A percentile compares a stretch with the other conserved stretches of the same genome.
These are phyloP conservation scores for Mycena capillaripes DNA, from an alignment of 768 basidiomycete species.

Conservation along the genomic window DNA sequence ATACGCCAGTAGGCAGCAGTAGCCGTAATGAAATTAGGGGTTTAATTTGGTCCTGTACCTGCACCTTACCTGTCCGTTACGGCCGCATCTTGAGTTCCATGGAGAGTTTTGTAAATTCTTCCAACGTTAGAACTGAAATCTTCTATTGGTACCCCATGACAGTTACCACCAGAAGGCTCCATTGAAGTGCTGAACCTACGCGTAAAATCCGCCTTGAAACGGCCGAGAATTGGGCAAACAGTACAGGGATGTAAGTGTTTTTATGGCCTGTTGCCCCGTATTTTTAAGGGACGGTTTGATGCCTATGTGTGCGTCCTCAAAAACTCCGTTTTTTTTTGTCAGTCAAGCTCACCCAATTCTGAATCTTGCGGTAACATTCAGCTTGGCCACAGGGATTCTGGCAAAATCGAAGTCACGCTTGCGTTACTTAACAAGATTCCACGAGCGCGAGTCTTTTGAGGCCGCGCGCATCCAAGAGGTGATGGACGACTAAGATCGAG, in stretches of 20 bases:
- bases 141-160: background rate
- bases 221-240: background rate
- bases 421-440: conserved; percentile 3
- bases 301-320: conserved; percentile 1
- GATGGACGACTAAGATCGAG: background rate
- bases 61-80: too few species aligned
- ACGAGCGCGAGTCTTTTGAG: too few species aligned
- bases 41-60: too few species aligned
- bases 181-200: background rate
- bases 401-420: background rate
- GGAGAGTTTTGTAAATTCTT: too few species aligned
- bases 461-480: background rate
- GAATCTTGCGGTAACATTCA: conserved; percentile 6
- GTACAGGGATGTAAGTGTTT: background rate
- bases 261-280: background rate
- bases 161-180: too few species aligned
- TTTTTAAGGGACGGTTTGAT: background rate
- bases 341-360: background rate
- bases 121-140: background rate
- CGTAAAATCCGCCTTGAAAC: background rate
- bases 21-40: too few species aligned
- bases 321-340: background rate
- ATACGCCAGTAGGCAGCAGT: too few species aligned
- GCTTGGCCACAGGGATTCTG: conserved; percentile 3
- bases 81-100: too few species aligned